A percentile compares a stretch with the other conserved stretches of the same genome.
Conservation (phyloP, 2,329 filamentous ascomycete genomes). For the Scleromitrula shiraiana region DNA sequence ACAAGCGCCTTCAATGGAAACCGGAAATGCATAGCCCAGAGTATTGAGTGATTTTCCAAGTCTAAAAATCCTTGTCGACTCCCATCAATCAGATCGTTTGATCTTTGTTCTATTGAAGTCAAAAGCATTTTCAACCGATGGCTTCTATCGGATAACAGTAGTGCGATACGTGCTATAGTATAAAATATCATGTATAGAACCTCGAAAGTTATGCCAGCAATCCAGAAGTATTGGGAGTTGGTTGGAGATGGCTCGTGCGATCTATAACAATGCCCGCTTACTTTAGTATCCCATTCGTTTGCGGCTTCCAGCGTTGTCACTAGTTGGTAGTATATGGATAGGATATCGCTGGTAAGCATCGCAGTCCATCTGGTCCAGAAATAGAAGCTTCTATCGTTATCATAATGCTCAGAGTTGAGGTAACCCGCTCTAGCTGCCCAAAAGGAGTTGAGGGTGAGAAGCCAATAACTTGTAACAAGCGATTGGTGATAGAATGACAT, state of each 20-base stretch:
- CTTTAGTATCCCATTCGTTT: conserved; percentile 9
- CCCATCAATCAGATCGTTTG: not conserved
- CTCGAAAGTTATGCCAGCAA: conserved; percentile 8
- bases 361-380: conserved; percentile 7
- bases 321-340: conserved; percentile 9
- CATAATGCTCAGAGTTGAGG: conserved; percentile 4
- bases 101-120: not conserved
- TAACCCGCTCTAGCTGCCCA: conserved; percentile 11
- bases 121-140: not conserved
- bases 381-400: conserved; percentile 5
- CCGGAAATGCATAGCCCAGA: not conserved
- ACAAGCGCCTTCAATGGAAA: not conserved
- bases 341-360: conserved; percentile 4
- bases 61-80: not conserved
- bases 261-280: conserved; percentile 10
- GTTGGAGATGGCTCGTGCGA: conserved; percentile 10
- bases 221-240: conserved; percentile 11
- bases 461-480: conserved; percentile 12
- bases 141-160: not conserved
- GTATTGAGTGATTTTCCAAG: not conserved
- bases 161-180: not conserved
- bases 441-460: conserved; percentile 13
- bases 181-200: conserved; percentile 5
- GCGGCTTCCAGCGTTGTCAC: not conserved
- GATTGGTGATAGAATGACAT: conserved; percentile 15